Evolutionary conservation across 768 basidiomycete genomes (phyloP).

Genomic region (Leccinum subtestaceum): DNA sequence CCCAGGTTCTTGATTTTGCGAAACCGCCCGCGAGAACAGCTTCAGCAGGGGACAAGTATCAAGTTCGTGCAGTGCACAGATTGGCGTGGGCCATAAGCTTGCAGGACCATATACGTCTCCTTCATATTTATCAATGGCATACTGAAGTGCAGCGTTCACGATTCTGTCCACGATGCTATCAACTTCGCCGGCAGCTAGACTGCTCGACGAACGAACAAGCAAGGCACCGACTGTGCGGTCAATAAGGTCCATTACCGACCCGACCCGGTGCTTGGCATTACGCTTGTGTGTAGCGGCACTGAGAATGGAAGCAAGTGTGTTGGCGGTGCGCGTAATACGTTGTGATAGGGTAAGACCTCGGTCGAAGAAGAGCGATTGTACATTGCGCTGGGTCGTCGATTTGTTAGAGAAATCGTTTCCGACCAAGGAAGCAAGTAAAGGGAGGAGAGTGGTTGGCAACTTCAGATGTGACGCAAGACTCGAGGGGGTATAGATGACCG

Average conservation of each 20-base stretch:
- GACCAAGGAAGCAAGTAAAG: slow-evolving; percentile 72
- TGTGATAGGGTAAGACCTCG: slow-evolving; percentile 52
- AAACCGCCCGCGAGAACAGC: slow-evolving; percentile 45
- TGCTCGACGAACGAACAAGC: slow-evolving; percentile 45
- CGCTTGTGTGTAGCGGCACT: slow-evolving; percentile 47
- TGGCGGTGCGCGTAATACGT: slow-evolving; percentile 65
- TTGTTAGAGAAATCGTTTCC: slow-evolving; percentile 76
- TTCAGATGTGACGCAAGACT: slow-evolving; percentile 62
- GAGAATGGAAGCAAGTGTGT: slow-evolving; percentile 53
- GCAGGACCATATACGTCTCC: slow-evolving; percentile 37
- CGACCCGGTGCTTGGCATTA: slow-evolving; percentile 54
- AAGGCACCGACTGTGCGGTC: slow-evolving; percentile 62
- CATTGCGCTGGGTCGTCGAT: slow-evolving; percentile 45
- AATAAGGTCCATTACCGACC: slow-evolving; percentile 76
- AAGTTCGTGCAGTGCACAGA: slow-evolving; percentile 61
- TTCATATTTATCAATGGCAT: slow-evolving; percentile 64
- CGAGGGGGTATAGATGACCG: slow-evolving; percentile 59
- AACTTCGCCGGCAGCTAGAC: slow-evolving; percentile 58
- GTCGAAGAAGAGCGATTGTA: slow-evolving; percentile 69
- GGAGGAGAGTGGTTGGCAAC: slow-evolving; percentile 68
- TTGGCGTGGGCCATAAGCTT: slow-evolving; percentile 51
- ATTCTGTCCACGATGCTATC: slow-evolving; percentile 64
- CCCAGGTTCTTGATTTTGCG: slow-evolving; percentile 22
- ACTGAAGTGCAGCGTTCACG: slow-evolving; percentile 73
- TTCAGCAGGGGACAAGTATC: slow-evolving; percentile 55